Evolutionary conservation across 805 yeast species (phyloP).

Genomic region (Spathaspora passalidarum): DNA sequence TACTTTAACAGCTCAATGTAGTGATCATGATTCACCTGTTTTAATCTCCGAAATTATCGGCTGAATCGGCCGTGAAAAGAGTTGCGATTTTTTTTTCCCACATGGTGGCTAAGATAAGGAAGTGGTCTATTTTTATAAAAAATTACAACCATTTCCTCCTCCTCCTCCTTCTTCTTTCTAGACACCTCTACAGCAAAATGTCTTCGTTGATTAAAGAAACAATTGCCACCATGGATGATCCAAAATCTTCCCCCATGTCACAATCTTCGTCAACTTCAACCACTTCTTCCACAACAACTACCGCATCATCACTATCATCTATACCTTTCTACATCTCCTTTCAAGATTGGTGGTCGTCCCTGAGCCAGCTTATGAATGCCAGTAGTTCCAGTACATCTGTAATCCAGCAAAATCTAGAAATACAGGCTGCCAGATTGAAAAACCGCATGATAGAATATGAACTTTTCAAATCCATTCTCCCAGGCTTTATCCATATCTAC

Average conservation of each 20-base stretch:
- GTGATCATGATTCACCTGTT: too few species aligned
- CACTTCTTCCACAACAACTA: neutral
- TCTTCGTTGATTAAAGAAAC: constrained; percentile 14
- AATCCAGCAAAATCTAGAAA: constrained; percentile 2
- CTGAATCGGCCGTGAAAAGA: neutral
- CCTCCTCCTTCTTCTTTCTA: neutral
- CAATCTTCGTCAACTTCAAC: neutral
- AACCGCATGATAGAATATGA: constrained; percentile 32
- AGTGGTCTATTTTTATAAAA: neutral
- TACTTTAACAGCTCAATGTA: neutral
- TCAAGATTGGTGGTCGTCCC: constrained; percentile 38
- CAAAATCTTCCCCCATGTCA: constrained; percentile 3
- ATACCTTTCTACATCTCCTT: constrained; percentile 24
- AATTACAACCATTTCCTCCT: neutral
- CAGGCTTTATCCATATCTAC: constrained; percentile 24
- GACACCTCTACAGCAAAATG: neutral
- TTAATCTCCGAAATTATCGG: neutral
- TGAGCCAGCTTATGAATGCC: constrained; percentile 18
- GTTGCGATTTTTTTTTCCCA: neutral
- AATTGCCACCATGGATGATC: constrained; percentile 25
- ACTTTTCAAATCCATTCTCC: constrained; percentile 30
- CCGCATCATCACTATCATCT: constrained; percentile 9
- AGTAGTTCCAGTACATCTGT: constrained; percentile 8
- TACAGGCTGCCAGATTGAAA: constrained; percentile 17
- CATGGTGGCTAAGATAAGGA: neutral